Evolutionary conservation across 1,284 basidiomycete genomes (phyloP).

Genomic region (Cryptococcus neoformans): DNA sequence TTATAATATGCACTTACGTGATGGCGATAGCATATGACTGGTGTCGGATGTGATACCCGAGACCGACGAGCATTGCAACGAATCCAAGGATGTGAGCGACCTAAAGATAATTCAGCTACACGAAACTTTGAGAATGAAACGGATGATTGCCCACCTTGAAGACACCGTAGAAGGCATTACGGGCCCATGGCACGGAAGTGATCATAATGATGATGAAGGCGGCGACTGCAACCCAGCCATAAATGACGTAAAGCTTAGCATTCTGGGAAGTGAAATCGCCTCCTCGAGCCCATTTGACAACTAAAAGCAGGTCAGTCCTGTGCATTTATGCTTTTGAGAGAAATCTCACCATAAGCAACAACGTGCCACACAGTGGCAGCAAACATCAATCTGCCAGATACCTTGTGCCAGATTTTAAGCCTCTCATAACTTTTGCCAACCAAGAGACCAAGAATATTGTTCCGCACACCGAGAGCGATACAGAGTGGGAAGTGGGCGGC

Average conservation of each 20-base stretch:
- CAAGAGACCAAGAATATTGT: conserved; percentile 42
- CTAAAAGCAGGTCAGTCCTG: conserved; percentile 11
- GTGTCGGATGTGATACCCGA: conserved; percentile 75
- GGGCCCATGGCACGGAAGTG: conserved; percentile 43
- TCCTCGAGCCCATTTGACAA: conserved; percentile 30
- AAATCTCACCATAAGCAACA: conserved; percentile 44
- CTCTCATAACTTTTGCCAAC: conserved; percentile 71
- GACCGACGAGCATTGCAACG: conserved; percentile 71
- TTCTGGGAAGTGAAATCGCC: conserved; percentile 19
- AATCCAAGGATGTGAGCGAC: conserved; percentile 60
- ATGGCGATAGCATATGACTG: neutral
- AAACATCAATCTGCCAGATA: conserved; percentile 67
- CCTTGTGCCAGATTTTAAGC: conserved; percentile 73
- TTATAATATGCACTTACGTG: neutral
- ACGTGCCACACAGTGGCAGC: conserved; percentile 57
- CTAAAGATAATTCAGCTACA: conserved; percentile 1
- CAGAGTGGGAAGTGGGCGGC: conserved; percentile 43
- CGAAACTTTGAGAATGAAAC: neutral
- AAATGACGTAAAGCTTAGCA: conserved; percentile 19
- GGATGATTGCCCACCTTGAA: conserved; percentile 30
- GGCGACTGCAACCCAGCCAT: conserved; percentile 30
- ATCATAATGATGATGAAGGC: conserved; percentile 32
- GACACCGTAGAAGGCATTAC: conserved; percentile 30
- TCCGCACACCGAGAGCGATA: conserved; percentile 44
- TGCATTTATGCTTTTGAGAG: neutral